Conservation (phyloP, 306 rosid genomes). For the Chamaecrista fasciculata region DNA sequence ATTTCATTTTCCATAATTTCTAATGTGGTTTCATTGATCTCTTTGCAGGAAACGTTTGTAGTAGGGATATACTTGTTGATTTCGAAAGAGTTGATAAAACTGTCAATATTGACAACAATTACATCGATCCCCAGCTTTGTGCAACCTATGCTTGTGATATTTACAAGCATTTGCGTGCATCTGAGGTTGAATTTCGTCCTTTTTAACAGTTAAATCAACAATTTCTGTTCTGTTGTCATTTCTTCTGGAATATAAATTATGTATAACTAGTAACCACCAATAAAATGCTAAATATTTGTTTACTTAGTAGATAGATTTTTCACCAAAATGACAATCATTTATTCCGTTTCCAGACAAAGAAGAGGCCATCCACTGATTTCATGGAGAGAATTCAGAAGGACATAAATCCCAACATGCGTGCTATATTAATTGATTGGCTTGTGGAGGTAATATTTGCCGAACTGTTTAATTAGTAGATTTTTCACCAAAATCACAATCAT, state of each 20-base stretch:
- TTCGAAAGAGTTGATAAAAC: constrained; percentile 53
- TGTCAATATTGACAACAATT: constrained; percentile 60
- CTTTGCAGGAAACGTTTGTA: constrained; percentile 60
- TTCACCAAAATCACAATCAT: not conserved
- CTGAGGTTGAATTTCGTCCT: constrained; percentile 56
- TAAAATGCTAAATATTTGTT: not conserved
- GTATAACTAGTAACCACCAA: not conserved
- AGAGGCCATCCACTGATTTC: constrained; percentile 71
- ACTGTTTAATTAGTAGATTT: not conserved
- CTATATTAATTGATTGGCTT: constrained; percentile 78
- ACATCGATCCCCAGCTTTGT: constrained; percentile 83
- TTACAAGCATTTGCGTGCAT: constrained; percentile 85
- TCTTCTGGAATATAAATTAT: not conserved
- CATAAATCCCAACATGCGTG: constrained; percentile 75
- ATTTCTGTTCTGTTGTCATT: not conserved
- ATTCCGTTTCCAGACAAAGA: constrained; percentile 30
- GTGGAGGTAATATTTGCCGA: constrained; percentile 58
- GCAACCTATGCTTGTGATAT: constrained; percentile 91
- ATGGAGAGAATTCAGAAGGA: constrained; percentile 82
- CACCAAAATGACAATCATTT: not conserved
- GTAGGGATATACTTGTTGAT: constrained; percentile 58
- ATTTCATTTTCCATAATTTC: not conserved
- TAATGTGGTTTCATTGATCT: constrained; percentile 12
- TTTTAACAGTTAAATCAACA: not conserved
- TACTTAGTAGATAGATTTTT: not conserved